Conservation (phyloP, 805 yeast genomes). For the Saccharomyces eubayanus region DNA sequence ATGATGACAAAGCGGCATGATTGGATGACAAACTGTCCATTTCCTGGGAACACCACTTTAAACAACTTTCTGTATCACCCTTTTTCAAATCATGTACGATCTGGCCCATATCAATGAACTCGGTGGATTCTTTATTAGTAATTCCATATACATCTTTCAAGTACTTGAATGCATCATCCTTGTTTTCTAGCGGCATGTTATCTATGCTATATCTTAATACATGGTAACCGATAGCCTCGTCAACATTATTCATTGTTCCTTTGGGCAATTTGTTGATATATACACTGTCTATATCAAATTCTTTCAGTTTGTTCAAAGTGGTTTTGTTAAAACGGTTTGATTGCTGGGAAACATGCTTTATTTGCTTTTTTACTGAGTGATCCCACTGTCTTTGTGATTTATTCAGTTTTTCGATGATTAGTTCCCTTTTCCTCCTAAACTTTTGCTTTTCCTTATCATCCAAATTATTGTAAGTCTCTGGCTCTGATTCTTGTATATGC, state of each 20-base stretch:
- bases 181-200: constrained; percentile 27
- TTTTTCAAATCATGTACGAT: constrained; percentile 33
- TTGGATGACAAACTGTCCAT: constrained; percentile 1
- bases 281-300: constrained; percentile 28
- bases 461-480: constrained; percentile 9
- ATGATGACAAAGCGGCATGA: constrained; percentile 2
- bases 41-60: constrained; percentile 38
- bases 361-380: constrained; percentile 18
- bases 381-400: constrained; percentile 30
- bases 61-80: constrained; percentile 38
- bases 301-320: constrained; percentile 24
- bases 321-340: constrained; percentile 25
- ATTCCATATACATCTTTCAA: constrained; percentile 28
- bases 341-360: constrained; percentile 21
- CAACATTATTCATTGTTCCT: constrained; percentile 23
- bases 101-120: constrained; percentile 37
- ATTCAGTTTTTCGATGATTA: constrained; percentile 25
- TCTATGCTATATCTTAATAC: constrained; percentile 41
- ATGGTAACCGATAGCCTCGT: constrained; percentile 39
- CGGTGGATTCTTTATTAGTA: constrained; percentile 24
- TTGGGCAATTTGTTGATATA: constrained; percentile 29
- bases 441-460: constrained; percentile 13
- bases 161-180: constrained; percentile 23
- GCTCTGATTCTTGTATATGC: constrained; percentile 19
- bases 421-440: constrained; percentile 14